Evolutionary conservation across 345 rosid genomes (phyloP).

Genomic region (Garcia nutans): DNA sequence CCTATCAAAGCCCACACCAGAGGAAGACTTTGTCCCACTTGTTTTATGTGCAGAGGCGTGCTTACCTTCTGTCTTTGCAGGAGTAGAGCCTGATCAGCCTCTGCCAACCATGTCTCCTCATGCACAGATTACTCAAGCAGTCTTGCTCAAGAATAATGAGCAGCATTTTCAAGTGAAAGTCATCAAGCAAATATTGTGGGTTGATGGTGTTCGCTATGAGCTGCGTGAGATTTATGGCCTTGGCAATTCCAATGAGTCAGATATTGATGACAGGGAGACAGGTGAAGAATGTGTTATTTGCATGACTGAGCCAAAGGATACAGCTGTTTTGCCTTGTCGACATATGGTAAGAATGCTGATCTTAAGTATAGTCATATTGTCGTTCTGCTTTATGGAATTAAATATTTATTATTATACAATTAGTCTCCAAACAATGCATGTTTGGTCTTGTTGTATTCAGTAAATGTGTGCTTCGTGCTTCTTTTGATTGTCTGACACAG

Average conservation of each 20-base stretch:
- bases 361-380: neutral
- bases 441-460: neutral
- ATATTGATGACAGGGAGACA: conserved; percentile 31
- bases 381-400: neutral
- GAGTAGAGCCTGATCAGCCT: conserved; percentile 16
- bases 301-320: conserved; percentile 47
- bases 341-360: conserved; percentile 43
- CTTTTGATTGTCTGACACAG: neutral
- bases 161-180: conserved; percentile 40
- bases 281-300: conserved; percentile 50
- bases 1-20: conserved; percentile 31
- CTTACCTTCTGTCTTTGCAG: conserved; percentile 17
- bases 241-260: conserved; percentile 25
- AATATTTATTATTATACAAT: neutral
- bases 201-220: conserved; percentile 40
- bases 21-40: conserved; percentile 37
- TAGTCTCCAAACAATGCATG: neutral
- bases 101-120: conserved; percentile 21
- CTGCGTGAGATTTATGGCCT: conserved; percentile 48
- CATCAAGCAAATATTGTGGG: conserved; percentile 42
- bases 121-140: conserved; percentile 46
- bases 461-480: neutral
- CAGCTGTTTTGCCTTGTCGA: conserved; percentile 46
- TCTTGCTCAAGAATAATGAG: conserved; percentile 28
- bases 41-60: conserved; percentile 42